These are phyloP conservation scores for Podospora appendiculata DNA, from an alignment of 495 filamentous ascomycete genomes.

Conservation along the genomic window DNA sequence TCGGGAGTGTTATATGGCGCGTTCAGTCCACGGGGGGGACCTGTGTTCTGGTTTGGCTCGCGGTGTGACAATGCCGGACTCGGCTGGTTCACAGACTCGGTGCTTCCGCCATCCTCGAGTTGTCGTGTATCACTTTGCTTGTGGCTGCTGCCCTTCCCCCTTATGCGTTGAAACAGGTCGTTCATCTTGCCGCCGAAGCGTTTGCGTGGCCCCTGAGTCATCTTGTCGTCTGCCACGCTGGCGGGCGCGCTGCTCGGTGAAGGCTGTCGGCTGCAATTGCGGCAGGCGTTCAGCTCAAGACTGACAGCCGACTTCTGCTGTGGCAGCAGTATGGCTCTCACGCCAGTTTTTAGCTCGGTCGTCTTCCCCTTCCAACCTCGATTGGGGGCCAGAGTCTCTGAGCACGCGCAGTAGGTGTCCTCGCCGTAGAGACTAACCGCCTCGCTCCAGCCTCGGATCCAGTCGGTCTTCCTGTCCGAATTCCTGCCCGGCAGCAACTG, in stretches of 20 bases:
- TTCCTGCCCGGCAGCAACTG: slow-evolving; percentile 21
- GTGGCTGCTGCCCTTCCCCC: too few relatives aligned
- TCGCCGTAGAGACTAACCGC: slow-evolving; percentile 15
- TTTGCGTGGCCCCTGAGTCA: too few relatives aligned
- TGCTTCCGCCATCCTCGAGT: too few relatives aligned
- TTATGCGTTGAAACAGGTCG: too few relatives aligned
- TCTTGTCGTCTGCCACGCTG: too few relatives aligned
- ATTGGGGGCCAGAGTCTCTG: slow-evolving; percentile 4
- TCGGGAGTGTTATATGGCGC: too few relatives aligned
- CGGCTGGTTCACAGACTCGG: too few relatives aligned
- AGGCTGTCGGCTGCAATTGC: slow-evolving; percentile 12
- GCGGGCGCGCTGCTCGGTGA: slow-evolving; percentile 2
- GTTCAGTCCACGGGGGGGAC: too few relatives aligned
- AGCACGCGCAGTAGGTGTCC: slow-evolving; percentile 22
- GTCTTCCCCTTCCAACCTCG: not conserved
- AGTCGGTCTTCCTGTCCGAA: slow-evolving; percentile 24
- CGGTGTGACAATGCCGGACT: too few relatives aligned
- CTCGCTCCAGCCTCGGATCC: slow-evolving; percentile 26
- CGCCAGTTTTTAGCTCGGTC: slow-evolving; percentile 11
- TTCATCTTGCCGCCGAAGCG: too few relatives aligned
- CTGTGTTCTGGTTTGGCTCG: too few relatives aligned
- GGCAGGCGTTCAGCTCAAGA: slow-evolving; percentile 8
- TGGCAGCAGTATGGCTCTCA: slow-evolving; percentile 10
- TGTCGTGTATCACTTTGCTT: too few relatives aligned
- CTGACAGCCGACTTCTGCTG: not conserved